Conservation (phyloP, 768 basidiomycete genomes). For the Boletales sp. region DNA sequence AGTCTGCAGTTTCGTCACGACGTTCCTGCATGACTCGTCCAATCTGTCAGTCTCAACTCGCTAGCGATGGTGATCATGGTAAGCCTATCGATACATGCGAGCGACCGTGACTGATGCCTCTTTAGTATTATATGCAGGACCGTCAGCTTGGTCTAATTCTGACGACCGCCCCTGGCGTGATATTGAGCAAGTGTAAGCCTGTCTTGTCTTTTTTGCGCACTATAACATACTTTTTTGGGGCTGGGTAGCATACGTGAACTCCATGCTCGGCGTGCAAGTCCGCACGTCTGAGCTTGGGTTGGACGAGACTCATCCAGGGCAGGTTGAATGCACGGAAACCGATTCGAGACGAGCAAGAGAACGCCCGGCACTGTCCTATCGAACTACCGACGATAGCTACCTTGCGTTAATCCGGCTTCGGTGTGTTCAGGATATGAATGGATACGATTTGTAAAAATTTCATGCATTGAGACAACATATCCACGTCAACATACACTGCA, state of each 20-base stretch:
- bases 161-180: slow-evolving; percentile 3
- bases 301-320: no score
- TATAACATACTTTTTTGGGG: not conserved
- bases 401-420: not conserved
- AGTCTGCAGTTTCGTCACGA: not conserved
- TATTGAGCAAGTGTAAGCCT: slow-evolving; percentile 14
- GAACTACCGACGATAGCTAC: slow-evolving; percentile 8
- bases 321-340: slow-evolving; percentile 5
- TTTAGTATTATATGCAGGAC: slow-evolving; percentile 9
- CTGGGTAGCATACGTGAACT: slow-evolving; percentile 17
- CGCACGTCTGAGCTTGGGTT: not conserved
- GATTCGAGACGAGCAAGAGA: slow-evolving; percentile 12
- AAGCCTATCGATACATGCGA: not conserved
- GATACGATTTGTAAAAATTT: no score
- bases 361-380: not conserved
- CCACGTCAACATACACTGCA: not conserved
- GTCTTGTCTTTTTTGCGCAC: not conserved
- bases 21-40: no score
- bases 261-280: slow-evolving; percentile 22
- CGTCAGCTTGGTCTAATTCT: not conserved
- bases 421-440: no score
- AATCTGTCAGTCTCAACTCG: no score
- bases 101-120: slow-evolving; percentile 4
- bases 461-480: not conserved
- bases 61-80: no score